Conservation (phyloP, 202 grass and related monocot species). For the Cymbopogon flexuosus region DNA sequence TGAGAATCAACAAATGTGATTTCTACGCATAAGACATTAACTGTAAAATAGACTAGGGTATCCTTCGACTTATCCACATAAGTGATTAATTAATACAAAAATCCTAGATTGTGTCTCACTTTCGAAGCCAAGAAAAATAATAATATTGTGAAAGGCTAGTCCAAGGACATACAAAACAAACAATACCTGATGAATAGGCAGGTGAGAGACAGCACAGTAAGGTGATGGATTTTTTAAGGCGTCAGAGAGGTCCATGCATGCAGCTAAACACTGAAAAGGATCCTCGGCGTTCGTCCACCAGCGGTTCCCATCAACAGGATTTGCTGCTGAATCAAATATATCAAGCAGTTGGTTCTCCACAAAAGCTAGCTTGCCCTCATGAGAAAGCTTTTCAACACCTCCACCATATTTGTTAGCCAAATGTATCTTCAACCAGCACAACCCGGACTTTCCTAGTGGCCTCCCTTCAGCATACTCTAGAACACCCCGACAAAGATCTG, state of each 20-base stretch:
- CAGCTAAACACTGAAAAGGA: slow-evolving; percentile 93
- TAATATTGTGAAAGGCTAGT: background rate
- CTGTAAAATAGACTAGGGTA: background rate
- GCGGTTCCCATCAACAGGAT: slow-evolving; percentile 64
- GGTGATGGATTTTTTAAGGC: slow-evolving; percentile 69
- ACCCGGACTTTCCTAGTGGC: slow-evolving; percentile 73
- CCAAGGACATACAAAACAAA: background rate
- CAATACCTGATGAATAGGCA: slow-evolving; percentile 97
- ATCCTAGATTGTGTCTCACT: background rate
- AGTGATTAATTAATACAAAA: background rate
- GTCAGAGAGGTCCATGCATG: slow-evolving; percentile 75
- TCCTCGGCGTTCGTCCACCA: slow-evolving; percentile 95
- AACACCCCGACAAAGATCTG: slow-evolving; percentile 88
- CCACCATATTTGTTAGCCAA: slow-evolving; percentile 94
- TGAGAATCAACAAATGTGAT: background rate
- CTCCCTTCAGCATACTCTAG: slow-evolving; percentile 86
- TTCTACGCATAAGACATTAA: slow-evolving; percentile 7
- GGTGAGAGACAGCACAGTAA: slow-evolving; percentile 52
- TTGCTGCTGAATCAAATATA: slow-evolving; percentile 82
- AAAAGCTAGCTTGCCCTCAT: slow-evolving; percentile 63
- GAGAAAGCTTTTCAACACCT: slow-evolving; percentile 77
- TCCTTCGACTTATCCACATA: slow-evolving; percentile 10
- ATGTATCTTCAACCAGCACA: slow-evolving; percentile 90
- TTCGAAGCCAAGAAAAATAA: background rate
- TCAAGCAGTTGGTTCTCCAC: slow-evolving; percentile 71